Conservation (phyloP, 768 basidiomycete genomes). For the Hysterangium stoloniferum region DNA sequence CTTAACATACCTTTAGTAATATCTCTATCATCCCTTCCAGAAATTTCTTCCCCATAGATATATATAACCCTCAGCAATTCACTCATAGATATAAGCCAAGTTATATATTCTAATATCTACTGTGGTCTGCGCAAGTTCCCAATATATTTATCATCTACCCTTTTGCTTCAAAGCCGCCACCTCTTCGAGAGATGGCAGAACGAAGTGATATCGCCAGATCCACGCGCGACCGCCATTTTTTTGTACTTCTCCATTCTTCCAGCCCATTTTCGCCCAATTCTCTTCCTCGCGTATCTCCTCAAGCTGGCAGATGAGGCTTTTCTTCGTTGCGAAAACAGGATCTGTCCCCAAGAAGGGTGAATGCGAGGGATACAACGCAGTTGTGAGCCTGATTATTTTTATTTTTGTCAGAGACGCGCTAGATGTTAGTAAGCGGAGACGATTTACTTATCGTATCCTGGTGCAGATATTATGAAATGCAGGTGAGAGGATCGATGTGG, state of each 20-base stretch:
- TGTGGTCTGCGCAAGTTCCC: too few species aligned
- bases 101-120: too few species aligned
- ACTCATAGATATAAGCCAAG: too few species aligned
- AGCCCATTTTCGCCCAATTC: slow-evolving; percentile 24
- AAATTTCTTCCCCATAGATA: too few species aligned
- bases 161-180: slow-evolving; percentile 21
- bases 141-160: neutral
- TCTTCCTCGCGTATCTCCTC: slow-evolving; percentile 21
- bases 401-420: neutral
- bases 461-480: slow-evolving; percentile 26
- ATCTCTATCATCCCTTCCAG: too few species aligned
- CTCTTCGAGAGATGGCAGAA: slow-evolving; percentile 23
- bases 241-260: slow-evolving; percentile 24
- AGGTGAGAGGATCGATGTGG: slow-evolving; percentile 28
- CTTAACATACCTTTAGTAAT: too few species aligned
- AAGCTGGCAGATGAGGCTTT: slow-evolving; percentile 26
- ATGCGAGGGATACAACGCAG: slow-evolving; percentile 27
- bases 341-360: slow-evolving; percentile 30
- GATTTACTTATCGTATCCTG: slow-evolving; percentile 27
- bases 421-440: neutral
- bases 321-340: slow-evolving; percentile 30
- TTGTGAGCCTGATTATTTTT: slow-evolving; percentile 19
- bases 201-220: slow-evolving; percentile 27
- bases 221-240: slow-evolving; percentile 21
- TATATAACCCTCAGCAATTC: too few species aligned